Base-by-base conservation (phyloP, 305 asterid genomes). In the Fraxinus ornus region DNA sequence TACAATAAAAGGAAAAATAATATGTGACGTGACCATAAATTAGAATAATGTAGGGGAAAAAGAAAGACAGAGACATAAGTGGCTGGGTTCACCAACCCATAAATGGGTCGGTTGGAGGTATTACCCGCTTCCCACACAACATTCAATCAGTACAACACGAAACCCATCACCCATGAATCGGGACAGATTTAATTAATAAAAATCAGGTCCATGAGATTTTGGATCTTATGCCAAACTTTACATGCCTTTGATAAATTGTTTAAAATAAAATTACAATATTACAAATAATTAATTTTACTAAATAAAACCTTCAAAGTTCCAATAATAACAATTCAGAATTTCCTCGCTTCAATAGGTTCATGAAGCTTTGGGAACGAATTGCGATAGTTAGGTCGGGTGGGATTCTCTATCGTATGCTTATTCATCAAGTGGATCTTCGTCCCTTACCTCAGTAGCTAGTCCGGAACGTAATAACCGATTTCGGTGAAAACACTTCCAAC, bases 41-140 rank as follows among this genome's bases (percentile, higher is more conserved):
- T 41, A 41, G 17, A 41, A 41, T 62, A 8, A 7, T 62, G 12
- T 0, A 24, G 35, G 36, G 21, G 19, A 66, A 66, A 12, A 66
- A 10, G 37, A 66, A 36, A 1, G 5, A 19, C 74, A 3, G 5
- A 7, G 74, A 66, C 6, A 26, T 2, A 66, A 66, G 7, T 66
- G 22, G 74, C 36, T 4, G 35, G 74, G 36, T 24, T 66, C 37
- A 64, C 28, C 26, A 66, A 9, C 7, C 35, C n/a, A 66, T 66
- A 26, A 66, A 66, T 66, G 74, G 73, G 36, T 66, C 73, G 73
- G 73, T 66, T 24, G 73, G 73, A 26, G 73, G 73, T 66, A 66
- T 24, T 66, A 26, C 73, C 33, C 5, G 73, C 22, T 8, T 66
- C 36, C 30, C 72, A 62, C 72, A 62, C 30, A 21, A 24, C 72